Evolutionary conservation across 148 eudicot species (phyloP), one percentile per base, ranked within the genome.

Genomic region (Cornus controversa): DNA sequence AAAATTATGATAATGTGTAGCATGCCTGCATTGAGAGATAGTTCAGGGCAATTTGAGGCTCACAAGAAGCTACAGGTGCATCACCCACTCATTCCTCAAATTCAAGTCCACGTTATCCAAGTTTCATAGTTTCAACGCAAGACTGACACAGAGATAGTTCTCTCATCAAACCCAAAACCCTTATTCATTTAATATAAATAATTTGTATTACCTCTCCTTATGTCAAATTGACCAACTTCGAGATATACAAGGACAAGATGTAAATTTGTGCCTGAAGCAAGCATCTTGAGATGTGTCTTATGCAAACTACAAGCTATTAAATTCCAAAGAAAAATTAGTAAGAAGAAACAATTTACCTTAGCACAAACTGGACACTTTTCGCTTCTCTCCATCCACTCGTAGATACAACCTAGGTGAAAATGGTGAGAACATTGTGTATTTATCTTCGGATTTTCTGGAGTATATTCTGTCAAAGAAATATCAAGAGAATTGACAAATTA

Each of bases 331-430:
- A 18, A 62, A 62, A 34, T 8, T 64, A 26, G 18, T 18, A 23
- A 2, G 31, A 71, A 25, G 34, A 70, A 34, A 63, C 18, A 28
- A 11, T 10, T 53, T 79, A 85, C 87, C 82, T 79, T 62, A 1
- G 50, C 67, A 66, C 87, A 85, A 68, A 69, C 34, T 10, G 87
- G 87, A 47, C 87, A 85, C 1, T 14, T 76, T 37, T 71, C 69
- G 15, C 84, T 81, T 66, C 85, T 75, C 69, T 85, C 79, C 82
- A 79, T 79, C 87, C 87, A 85, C 66, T 85, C 84, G 20, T 68
- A 81, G 77, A 85, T 81, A 66, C 87, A 85, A 68, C 84, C 23
- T 20, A 85, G 87, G 47, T 85, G 87, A 79, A 37, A 85, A 66
- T 81, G 54, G 45, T 85, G 87, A 28, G 62, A 23, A 20, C 87